Base-by-base conservation (phyloP, 331 rosid species). In the Ulmus americana region DNA sequence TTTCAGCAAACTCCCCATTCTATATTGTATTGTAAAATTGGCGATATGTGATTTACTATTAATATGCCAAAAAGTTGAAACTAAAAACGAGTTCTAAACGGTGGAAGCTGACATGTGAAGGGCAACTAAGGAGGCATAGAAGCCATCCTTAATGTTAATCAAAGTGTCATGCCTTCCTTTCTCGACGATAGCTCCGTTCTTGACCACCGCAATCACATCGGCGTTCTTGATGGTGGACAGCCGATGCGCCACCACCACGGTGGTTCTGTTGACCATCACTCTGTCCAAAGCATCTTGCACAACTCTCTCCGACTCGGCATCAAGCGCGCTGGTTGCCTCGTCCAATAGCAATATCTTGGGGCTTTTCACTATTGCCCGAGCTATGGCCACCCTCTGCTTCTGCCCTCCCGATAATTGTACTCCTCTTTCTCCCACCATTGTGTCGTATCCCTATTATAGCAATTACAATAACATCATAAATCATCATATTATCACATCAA, bases 241-340 rank as follows among this genome's bases (percentile, higher is more conserved):
- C 18, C 95, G 82, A 71, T 90, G 97, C 10, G 97, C 97, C 50
- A 90, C 92, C n/a, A 90, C 92, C 55, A 87, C 79, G 0, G 97
- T 83, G 18, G 97, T 90, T 39, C 97, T 72, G 60, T 76, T 81
- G 16, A 90, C 84, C 86, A 86, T 81, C 10, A 90, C 90, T 72
- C 50, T 79, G 63, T 87, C 97, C 8, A 90, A 63, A 70, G 95
- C 97, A 53, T 90, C 97, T 76, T 90, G 97, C 55, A 90, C 97
- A 10, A 90, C 85, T 69, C 83, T 85, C 70, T 90, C 97, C 43
- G 92, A 90, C 44, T 90, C 97, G 0, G 90, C 92, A 14, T 90
- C 97, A 22, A 90, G 71, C 5, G 85, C 85, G 38, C 85, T 81
- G 0, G 82, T 81, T 8, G 85, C 82, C 64, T 81, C 85, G 61